Base-by-base conservation (phyloP, 139 green algal genomes). In the Axilococcus clingmanii region DNA sequence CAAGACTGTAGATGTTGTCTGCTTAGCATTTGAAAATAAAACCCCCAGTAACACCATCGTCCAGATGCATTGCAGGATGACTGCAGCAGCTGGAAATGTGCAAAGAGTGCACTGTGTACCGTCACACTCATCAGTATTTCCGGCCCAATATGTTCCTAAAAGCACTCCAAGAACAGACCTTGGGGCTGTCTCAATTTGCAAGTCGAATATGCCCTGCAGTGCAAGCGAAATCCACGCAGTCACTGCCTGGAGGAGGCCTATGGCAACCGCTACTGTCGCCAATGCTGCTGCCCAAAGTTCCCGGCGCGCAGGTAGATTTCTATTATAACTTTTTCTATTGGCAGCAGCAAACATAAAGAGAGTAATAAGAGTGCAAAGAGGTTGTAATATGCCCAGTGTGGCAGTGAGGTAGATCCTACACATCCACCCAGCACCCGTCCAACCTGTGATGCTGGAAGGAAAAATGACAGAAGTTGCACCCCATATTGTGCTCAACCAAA, bases 351-450 rank as follows among this genome's bases (percentile, higher is more conserved):
- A 40, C 54, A 70, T 38, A 7, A 71, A 59, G 31, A 71, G 40
- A 1, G 48, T 33, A 3, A 42, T 28, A 27, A 33, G 41, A 15
- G 36, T 27, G 32, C 20, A 33, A 20, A 66, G 28, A 17, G 63
- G 63, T 8, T 54, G 42, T 37, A 59, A 30, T 23, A 71, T 5
- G 14, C 63, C 63, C 11, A 71, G 38, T 2, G 23, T 12, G 2
- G 24, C 47, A 9, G 63, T 66, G 3, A 71, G 32, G 31, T 66
- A 71, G 5, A 60, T 44, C 7, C 63, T 33, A 20, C 63, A 71
- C 22, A 66, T 40, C 55, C 63, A 66, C 3, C 63, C 63, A 0
- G 44, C 20, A 7, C 41, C 33, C 3, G 63, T 55, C 63, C 63
- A 71, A 29, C 17, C 27, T 3, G 54, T 55, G 27, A 65, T 42